Base-by-base conservation (phyloP, 805 yeast genomes). In the Metschnikowia reukaufii region DNA sequence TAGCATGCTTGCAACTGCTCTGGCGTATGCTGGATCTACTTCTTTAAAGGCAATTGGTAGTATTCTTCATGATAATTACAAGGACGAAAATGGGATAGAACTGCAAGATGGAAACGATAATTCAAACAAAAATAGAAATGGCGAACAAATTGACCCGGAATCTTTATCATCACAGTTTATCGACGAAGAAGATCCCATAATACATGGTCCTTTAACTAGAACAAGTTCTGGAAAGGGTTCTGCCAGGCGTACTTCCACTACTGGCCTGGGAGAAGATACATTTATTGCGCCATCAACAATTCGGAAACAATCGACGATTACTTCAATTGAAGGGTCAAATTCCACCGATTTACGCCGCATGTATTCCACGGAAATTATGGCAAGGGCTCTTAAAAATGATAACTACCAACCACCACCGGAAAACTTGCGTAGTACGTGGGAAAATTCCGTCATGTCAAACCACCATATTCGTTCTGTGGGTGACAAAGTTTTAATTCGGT, bases 1-100 rank as follows among this genome's bases (percentile, higher is more conserved):
- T 23, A 59, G 61, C 49, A 50, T 66, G 38, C 47, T 71, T 5
- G 58, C 71, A 16, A 58, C 71, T 1, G 61, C 70, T 0, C 62
- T 60, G 36, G 57, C 68, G 5, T 61, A 54, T 44, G 54, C 69
- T 0, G 73, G 69, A 1, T 42, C 62, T 6, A 57, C 59, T 1
- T 39, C 54, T 16, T 44, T 55, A 17, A 47, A 48, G 33, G 44
- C 47, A 5, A 40, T 51, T 21, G 45, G 49, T 12, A 50, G 45
- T 21, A 44, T 47, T 17, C 36, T 50, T 8, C 44, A 50, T 13
- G 50, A 50, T 23, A 33, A 42, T 8, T 34, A 41, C 21, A 37
- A 29, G 6, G 35, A 35, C 15, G 42, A 20, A 6, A 37, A 35
- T n/a, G n/a, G 19, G 17, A 5, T 21, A 37, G 29, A 2, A 6